Evolutionary conservation across 208 protist genomes (phyloP).

Genomic region (Blastocrithidia nonstop): DNA sequence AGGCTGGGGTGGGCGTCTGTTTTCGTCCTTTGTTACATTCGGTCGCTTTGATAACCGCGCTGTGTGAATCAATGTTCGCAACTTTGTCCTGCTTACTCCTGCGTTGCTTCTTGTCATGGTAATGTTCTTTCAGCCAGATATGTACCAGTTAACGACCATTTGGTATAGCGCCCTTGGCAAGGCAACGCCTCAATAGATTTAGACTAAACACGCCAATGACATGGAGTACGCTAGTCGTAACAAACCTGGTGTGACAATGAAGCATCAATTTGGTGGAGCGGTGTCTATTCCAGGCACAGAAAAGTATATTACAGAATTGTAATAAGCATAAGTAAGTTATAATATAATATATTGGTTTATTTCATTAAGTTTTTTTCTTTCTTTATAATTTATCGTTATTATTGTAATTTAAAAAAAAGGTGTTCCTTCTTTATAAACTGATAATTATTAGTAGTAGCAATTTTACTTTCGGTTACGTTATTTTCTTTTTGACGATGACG

Average conservation of each 20-base stretch:
- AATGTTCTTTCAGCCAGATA: slow-evolving; percentile 74
- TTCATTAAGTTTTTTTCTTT: too few species aligned
- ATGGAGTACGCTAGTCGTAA: slow-evolving; percentile 58
- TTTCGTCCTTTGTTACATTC: slow-evolving; percentile 78
- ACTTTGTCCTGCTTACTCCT: slow-evolving; percentile 36
- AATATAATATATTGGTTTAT: not conserved
- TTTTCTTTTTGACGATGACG: too few species aligned
- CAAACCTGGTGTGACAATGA: slow-evolving; percentile 72
- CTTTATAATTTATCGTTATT: too few species aligned
- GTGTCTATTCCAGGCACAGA: slow-evolving; percentile 77
- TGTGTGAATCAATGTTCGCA: slow-evolving; percentile 36
- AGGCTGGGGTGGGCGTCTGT: slow-evolving; percentile 64
- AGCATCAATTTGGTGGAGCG: slow-evolving; percentile 70
- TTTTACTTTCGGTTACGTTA: too few species aligned
- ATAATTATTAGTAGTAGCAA: too few species aligned
- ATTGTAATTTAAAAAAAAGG: too few species aligned
- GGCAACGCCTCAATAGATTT: slow-evolving; percentile 43
- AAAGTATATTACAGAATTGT: slow-evolving; percentile 53
- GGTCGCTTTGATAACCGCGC: slow-evolving; percentile 72
- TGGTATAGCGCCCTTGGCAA: slow-evolving; percentile 26
- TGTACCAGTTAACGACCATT: slow-evolving; percentile 58
- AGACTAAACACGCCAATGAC: slow-evolving; percentile 50
- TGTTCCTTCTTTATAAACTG: too few species aligned
- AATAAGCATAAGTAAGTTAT: not conserved
- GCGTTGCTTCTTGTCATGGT: slow-evolving; percentile 33